Conservation (phyloP, 2,329 filamentous ascomycete species). For the Talaromyces albobiverticillius region DNA sequence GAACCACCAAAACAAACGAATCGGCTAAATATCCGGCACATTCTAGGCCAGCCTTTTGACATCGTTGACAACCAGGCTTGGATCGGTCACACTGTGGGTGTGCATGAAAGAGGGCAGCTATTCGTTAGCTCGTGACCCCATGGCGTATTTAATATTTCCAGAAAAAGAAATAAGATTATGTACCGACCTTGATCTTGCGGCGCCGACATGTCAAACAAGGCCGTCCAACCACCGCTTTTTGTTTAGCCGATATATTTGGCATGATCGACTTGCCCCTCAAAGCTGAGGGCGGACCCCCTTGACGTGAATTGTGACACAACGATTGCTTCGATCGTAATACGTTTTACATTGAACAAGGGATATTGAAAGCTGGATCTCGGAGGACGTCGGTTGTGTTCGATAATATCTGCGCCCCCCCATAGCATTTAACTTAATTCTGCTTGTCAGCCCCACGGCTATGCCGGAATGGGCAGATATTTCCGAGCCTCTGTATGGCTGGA, state of each 20-base stretch:
- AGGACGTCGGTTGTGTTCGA: background rate
- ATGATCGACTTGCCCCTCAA: background rate
- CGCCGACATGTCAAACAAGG: conserved; percentile 14
- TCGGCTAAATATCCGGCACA: conserved; percentile 13
- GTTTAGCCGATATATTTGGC: conserved; percentile 13
- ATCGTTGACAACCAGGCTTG: conserved; percentile 13
- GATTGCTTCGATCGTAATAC: background rate
- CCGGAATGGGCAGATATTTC: conserved; percentile 9
- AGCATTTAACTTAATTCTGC: background rate
- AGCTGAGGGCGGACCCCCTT: background rate
- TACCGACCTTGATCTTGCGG: conserved; percentile 15
- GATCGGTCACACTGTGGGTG: conserved; percentile 12
- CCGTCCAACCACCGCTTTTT: conserved; percentile 11
- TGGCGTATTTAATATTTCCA: too few species aligned
- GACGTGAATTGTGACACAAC: background rate
- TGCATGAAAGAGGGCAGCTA: background rate
- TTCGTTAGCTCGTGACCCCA: background rate
- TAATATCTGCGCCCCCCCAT: background rate
- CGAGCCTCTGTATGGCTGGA: background rate
- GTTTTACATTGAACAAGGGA: background rate
- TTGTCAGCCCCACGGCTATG: background rate
- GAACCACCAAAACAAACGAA: conserved; percentile 14
- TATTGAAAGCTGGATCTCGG: background rate
- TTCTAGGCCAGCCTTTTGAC: conserved; percentile 10
- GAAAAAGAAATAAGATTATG: background rate